These are phyloP conservation scores for Lomentospora prolificans DNA, from an alignment of 2,329 filamentous ascomycete species.

Conservation along the genomic window DNA sequence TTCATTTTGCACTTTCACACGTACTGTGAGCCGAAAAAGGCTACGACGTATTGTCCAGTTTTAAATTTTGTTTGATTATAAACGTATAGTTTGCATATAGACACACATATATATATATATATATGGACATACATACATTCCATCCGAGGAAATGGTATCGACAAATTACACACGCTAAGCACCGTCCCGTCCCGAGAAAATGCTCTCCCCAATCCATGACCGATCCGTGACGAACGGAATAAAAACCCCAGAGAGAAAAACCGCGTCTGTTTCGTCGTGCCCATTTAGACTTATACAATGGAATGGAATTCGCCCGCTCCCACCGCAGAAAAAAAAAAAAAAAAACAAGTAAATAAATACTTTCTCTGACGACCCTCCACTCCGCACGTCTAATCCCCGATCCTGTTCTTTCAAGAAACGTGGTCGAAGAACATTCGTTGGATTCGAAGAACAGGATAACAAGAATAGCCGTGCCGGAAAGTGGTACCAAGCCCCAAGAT, in stretches of 20 bases:
- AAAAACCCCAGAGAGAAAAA: not conserved
- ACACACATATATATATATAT: not conserved
- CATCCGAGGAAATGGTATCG: not conserved
- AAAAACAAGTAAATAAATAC: too few species aligned
- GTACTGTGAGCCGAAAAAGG: too few species aligned
- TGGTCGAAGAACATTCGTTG: too few species aligned
- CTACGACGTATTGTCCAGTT: too few species aligned
- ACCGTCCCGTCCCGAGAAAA: constrained; percentile 2
- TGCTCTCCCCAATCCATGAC: not conserved
- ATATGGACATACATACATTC: not conserved
- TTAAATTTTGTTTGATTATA: too few species aligned
- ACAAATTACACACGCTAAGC: not conserved
- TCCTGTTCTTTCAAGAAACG: too few species aligned
- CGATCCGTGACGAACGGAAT: not conserved
- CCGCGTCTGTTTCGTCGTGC: not conserved
- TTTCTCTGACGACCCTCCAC: too few species aligned
- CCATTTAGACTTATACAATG: not conserved
- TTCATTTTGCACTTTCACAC: too few species aligned
- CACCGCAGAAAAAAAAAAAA: not conserved
- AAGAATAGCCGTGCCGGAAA: too few species aligned
- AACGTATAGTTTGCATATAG: not conserved
- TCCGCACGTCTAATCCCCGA: too few species aligned
- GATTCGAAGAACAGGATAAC: too few species aligned
- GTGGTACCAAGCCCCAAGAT: too few species aligned
- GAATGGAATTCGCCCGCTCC: not conserved